Evolutionary conservation across 192 early-diverging fungal species (phyloP).

Genomic region (Coemansia sp.): DNA sequence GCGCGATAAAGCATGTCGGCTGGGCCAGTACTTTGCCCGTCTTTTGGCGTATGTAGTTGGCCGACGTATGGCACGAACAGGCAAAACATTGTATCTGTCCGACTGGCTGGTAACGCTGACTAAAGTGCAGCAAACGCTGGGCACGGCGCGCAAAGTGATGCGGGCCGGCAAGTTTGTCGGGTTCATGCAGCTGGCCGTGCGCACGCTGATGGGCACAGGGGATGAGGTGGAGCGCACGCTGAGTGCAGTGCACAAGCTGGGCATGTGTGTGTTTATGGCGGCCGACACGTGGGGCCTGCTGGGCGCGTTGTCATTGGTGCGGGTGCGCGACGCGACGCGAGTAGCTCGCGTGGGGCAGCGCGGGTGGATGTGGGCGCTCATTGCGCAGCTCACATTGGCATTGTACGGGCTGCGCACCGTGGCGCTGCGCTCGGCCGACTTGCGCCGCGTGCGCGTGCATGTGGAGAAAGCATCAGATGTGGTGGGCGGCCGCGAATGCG

Average conservation of each 20-base stretch:
- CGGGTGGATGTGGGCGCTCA: constrained; percentile 42
- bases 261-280: constrained; percentile 50
- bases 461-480: constrained; percentile 30
- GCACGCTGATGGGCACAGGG: constrained; percentile 11
- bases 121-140: constrained; percentile 25
- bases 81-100: constrained; percentile 12
- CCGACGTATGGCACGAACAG: constrained; percentile 15
- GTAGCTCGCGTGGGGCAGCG: constrained; percentile 35
- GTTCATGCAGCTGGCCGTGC: constrained; percentile 28
- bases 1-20: constrained; percentile 77
- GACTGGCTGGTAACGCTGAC: constrained; percentile 30
- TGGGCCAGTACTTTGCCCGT: constrained; percentile 84
- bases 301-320: constrained; percentile 23
- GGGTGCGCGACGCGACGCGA: constrained; percentile 21
- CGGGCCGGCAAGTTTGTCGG: constrained; percentile 48
- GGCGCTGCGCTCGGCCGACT: constrained; percentile 24
- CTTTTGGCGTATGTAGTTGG: constrained; percentile 62
- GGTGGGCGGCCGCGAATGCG: constrained; percentile 35
- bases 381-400: constrained; percentile 25
- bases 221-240: constrained; percentile 39
- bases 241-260: constrained; percentile 33
- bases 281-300: constrained; percentile 41
- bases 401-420: constrained; percentile 40
- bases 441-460: constrained; percentile 33
- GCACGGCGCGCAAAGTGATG: constrained; percentile 45